Percentiles rank a stretch among this genome's conserved stretches.
Evolutionary conservation across 2,329 filamentous ascomycete genomes (phyloP).

Genomic region (Pestalotiopsis sp.): DNA sequence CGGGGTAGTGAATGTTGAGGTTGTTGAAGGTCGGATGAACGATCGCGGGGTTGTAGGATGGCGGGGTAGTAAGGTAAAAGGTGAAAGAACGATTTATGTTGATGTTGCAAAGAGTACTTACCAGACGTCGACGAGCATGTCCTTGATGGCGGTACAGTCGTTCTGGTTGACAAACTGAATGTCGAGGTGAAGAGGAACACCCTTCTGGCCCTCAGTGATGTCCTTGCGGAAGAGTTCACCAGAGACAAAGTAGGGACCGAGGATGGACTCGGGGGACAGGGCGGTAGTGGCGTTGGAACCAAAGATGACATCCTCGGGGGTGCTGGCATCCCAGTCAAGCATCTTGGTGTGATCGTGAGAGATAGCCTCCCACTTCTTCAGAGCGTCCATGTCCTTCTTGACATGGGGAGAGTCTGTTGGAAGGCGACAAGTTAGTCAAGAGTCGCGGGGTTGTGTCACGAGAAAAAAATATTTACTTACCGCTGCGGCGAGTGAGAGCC

Average conservation of each 20-base stretch:
- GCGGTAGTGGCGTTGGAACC: constrained; percentile 49
- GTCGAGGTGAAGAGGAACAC: constrained; percentile 52
- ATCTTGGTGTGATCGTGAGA: not conserved
- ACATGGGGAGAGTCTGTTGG: not conserved
- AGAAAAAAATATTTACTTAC: not conserved
- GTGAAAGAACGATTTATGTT: not conserved
- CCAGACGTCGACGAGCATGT: constrained; percentile 57
- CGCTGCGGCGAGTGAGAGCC: not conserved
- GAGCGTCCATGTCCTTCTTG: not conserved
- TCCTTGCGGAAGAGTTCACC: constrained; percentile 54
- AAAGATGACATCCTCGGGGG: constrained; percentile 40
- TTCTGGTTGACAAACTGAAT: constrained; percentile 57
- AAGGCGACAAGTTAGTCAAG: not conserved
- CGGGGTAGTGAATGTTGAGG: not conserved
- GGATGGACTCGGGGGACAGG: constrained; percentile 52
- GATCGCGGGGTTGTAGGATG: not conserved
- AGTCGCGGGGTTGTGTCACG: not conserved
- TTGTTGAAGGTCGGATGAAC: not conserved
- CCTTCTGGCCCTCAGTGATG: constrained; percentile 48
- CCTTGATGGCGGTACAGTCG: constrained; percentile 53
- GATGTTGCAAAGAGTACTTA: constrained; percentile 18
- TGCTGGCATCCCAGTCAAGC: constrained; percentile 32
- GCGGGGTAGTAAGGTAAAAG: not conserved
- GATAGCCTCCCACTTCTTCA: not conserved
- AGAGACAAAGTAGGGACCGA: constrained; percentile 58